Evolutionary conservation across 2,329 filamentous ascomycete species (phyloP), one percentile per base, ranked within the genome.

Genomic region (Colletotrichum tabaci): DNA sequence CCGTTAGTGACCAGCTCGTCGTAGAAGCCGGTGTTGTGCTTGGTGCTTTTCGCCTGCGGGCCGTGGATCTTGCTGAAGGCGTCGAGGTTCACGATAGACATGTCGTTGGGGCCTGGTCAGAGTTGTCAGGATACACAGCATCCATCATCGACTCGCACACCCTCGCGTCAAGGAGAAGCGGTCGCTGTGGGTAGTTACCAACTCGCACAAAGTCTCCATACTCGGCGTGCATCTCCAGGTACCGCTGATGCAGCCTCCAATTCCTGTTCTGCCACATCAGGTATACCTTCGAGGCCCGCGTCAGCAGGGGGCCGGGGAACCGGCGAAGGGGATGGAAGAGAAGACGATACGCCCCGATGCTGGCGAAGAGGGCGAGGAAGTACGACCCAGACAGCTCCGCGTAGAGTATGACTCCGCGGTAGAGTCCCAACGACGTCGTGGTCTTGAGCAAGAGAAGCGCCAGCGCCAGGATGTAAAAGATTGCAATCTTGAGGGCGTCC

Each of bases 281-380:
- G 46, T 76, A 75, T 0, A 71, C 38, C n/a, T 76, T 76, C 18
- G 70, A 66, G 2, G 75, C 16, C n/a, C 60, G 75, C 4, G 72
- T 65, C 7, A 42, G 40, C 4, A 72, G 47, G 1, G 75, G 75
- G 1, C 75, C 75, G 0, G 74, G 74, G 21, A 76, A 74, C 10
- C 23, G 65, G 1, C 75, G 64, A 2, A 75, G 57, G 2, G 70
- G 72, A 35, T 75, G 74, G 47, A 76, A 73, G 30, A 73, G 55
- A 21, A 75, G 1, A 7, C 78, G 77, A 44, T 76, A 76, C n/a
- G 74, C 26, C 6, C 58, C 26, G 8, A 76, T 74, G 40, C 75
- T 76, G 13, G 47, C 23, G 66, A 88, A 75, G 1, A 76, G 38
- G 35, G 74, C 53, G 2, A 44, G 23, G 23, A 73, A 65, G 35